Evolutionary conservation across 176 grass and related monocot species (phyloP), one percentile per base, ranked within the genome.

Genomic region (Echinochloa phyllopogon): DNA sequence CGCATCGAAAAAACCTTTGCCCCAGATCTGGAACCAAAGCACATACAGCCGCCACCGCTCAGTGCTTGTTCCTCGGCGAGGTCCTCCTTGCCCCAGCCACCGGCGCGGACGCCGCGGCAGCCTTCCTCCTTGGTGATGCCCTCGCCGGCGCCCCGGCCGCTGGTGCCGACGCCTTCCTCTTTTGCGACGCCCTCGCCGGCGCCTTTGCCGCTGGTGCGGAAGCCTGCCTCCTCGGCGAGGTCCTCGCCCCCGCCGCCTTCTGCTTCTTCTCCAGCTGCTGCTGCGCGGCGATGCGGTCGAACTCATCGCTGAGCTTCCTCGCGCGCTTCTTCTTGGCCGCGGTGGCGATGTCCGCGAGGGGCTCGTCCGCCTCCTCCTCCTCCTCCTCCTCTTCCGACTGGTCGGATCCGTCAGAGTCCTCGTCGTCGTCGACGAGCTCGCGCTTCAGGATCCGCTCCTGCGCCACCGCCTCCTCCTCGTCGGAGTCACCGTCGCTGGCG

Each of bases 301-400:
- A 94, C 78, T 95, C 91, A 56, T 88, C 89, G 9, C 64, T 67
- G 8, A 96, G 93, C 76, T 88, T 85, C 67, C 93, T 83, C 6
- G 29, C 85, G 51, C 90, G 91, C 90, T 82, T 95, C 65, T 69
- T 92, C 74, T 86, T 96, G 68, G 83, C 90, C 0, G 83, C 86
- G 1, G 76, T 77, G 1, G 80, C 87, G n/a, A 89, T 79, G 69
- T 69, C 37, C 0, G 61, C 71, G 41, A 88, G 79, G 47, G 84
- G 59, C 49, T 88, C 72, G 13, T 71, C 83, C 29, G 29, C 29
- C 21, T 82, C 60, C 5, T 58, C 81, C 12, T 1, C 55, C 10
- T 82, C 83, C 9, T 84, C 92, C 7, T 45, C 81, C 21, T 86
- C n/a, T n/a, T n/a, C 78, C 4, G 86, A 76, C 36, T 81, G 55